Conservation (phyloP, 345 rosid genomes). For the Salix koriyanagi region DNA sequence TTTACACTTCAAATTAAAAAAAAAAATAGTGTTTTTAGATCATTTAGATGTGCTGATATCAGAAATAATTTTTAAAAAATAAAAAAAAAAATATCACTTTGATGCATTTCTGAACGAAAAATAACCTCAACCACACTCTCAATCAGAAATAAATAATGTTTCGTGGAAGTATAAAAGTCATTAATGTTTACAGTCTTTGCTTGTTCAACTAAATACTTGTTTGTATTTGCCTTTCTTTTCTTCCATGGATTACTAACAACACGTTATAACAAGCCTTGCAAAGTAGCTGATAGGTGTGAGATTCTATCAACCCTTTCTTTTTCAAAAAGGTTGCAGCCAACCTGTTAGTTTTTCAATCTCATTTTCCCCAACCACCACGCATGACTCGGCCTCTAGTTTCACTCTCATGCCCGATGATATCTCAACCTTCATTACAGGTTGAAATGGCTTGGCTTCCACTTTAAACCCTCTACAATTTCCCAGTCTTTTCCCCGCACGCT, state of each 20-base stretch:
- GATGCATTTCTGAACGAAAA: rapidly evolving
- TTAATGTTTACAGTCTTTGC: too few species aligned
- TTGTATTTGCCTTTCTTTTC: background rate
- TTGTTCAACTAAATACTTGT: too few species aligned
- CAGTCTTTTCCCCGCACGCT: background rate
- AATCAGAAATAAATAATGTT: too few species aligned
- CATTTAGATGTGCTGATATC: too few species aligned
- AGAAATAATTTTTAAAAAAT: too few species aligned
- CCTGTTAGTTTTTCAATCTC: conserved; percentile 9
- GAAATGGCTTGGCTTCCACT: conserved; percentile 18
- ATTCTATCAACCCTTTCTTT: background rate
- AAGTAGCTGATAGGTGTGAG: background rate
- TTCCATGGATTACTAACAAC: too few species aligned
- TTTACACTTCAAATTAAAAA: too few species aligned
- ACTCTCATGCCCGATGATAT: conserved; percentile 9
- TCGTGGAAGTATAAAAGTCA: too few species aligned
- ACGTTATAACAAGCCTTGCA: background rate
- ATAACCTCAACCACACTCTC: rapidly evolving
- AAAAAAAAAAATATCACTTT: too few species aligned
- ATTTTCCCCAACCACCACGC: conserved; percentile 30
- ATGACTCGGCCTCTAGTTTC: conserved; percentile 6
- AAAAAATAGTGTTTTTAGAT: too few species aligned
- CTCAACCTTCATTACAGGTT: conserved; percentile 24
- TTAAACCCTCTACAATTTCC: conserved; percentile 5
- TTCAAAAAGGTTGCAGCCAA: background rate